Base-by-base conservation (phyloP, 768 basidiomycete genomes). In the Flagelloscypha sp. region DNA sequence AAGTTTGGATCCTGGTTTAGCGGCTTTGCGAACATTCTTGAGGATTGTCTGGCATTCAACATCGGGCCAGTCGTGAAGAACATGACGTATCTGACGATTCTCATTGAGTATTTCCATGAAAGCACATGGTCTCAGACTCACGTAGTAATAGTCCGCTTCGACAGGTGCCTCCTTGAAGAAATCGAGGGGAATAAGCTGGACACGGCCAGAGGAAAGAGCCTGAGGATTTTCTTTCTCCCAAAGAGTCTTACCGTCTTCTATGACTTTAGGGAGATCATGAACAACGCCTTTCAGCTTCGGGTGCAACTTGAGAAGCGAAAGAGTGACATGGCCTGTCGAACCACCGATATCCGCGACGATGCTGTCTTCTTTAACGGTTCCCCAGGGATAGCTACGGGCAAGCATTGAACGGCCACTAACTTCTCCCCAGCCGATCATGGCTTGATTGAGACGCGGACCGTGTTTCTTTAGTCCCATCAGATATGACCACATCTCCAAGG, bases 321-420 rank as follows among this genome's bases (percentile, higher is more conserved):
- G 48, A 2, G 57, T 48, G n/a, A 56, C 45, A 27, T 62, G 59
- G 1, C 68, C 67, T 25, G 58, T 52, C 5, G 60, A 57, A 6
- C 63, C 59, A 11, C 62, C 66, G 10, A 68, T 51, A 45, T 68
- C 66, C 33, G 62, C 62, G n/a, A 68, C 48, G 3, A 47, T 45
- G 3, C 56, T 45, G 10, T 50, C 55, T 4, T 24, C 7, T 10
- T 48, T 37, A 5, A 62, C 42, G n/a, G 44, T 28, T 0, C 42
- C 48, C 66, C 64, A 69, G 6, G 59, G 53, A 33, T 53, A 65
- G 1, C 47, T 63, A 64, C 52, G 34, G 6, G 59, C 38, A 11
- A 62, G 46, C 13, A 55, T 52, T 7, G 43, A 36, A 3, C 56
- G 52, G 10, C 44, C 52, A 13, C 47, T 59, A 2, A 48, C 50